Evolutionary conservation across 1,284 basidiomycete species (phyloP).

Genomic region (Papiliotrema nemorosa): DNA sequence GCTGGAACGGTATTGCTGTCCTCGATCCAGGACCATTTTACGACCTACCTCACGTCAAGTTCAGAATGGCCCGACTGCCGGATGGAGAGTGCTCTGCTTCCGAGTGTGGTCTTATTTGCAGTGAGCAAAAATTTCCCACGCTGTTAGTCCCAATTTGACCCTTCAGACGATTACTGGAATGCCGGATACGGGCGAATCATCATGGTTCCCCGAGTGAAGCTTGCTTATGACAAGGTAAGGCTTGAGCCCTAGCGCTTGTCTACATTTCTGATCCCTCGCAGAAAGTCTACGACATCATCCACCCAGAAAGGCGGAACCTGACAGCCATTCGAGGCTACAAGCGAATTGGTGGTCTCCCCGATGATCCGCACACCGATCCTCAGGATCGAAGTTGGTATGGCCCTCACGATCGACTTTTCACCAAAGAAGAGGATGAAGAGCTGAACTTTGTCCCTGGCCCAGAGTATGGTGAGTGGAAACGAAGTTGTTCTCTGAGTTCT

Average conservation of each 20-base stretch:
- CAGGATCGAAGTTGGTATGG: constrained; percentile 92
- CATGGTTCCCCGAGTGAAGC: constrained; percentile 92
- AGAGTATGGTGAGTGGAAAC: constrained; percentile 69
- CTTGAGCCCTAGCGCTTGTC: too few relatives aligned
- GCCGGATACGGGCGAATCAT: constrained; percentile 89
- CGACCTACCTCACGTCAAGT: constrained; percentile 76
- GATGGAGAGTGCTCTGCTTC: constrained; percentile 87
- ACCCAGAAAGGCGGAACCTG: constrained; percentile 79
- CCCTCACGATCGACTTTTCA: constrained; percentile 87
- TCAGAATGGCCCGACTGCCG: constrained; percentile 78
- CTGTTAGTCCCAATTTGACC: not conserved
- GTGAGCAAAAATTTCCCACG: constrained; percentile 51
- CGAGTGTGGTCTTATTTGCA: constrained; percentile 92
- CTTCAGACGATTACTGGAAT: constrained; percentile 69
- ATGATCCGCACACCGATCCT: constrained; percentile 88
- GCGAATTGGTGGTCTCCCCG: constrained; percentile 83
- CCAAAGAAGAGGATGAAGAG: constrained; percentile 73
- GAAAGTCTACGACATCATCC: constrained; percentile 90
- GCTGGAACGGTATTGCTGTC: constrained; percentile 94
- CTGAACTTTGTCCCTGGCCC: constrained; percentile 76
- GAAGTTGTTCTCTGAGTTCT: not conserved
- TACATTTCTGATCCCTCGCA: constrained; percentile 47
- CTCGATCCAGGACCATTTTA: constrained; percentile 92
- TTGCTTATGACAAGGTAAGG: constrained; percentile 83
- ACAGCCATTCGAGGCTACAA: constrained; percentile 90